Evolutionary conservation across 139 green algal genomes (phyloP), one percentile per base, ranked within the genome.

Genomic region (Volvox africanus): DNA sequence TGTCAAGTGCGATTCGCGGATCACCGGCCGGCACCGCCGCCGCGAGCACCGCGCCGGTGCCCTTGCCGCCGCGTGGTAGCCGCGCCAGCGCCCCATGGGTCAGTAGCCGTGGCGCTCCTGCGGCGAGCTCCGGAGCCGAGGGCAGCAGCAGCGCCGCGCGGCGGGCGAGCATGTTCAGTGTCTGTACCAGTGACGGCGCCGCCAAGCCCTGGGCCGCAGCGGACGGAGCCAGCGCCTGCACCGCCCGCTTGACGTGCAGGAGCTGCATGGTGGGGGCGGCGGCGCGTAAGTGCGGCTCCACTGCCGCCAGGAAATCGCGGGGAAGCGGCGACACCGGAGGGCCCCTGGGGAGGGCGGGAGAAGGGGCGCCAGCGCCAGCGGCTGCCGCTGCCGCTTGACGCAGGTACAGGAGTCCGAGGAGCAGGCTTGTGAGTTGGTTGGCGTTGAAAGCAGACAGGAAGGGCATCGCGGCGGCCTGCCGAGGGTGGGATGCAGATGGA

Each of bases 221-320:
- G 65, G 61, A 68, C 0, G 86, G 86, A n/a, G 73, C 86, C n/a
- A 90, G 86, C 71, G 55, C 71, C 86, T 83, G 30, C 30, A 76
- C 73, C 2, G 86, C 73, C 1, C 73, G 71, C 86, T 84, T 90
- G 6, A 90, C 44, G 20, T 75, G 67, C 73, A 77, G 50, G n/a
- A 90, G 73, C 50, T 76, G 17, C 86, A 90, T 50, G 2, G 9
- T 1, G 18, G 73, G 44, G 0, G 50, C 86, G 20, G 50, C 86
- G 5, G 50, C 73, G 19, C 30, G 55, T 0, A 90, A 55, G 86
- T 84, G 86, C 12, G 86, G 50, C 55, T 61, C 69, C 20, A 75
- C 86, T n/a, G 86, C 86, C 50, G 50, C 50, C 86, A 83, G 30
- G 30, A 90, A 32, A 28, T 36, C 30, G 0, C n/a, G 9, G 1